phyloP scores from a whole-genome alignment of 345 rosid genomes.

The Syzygium aqueum region DNA sequence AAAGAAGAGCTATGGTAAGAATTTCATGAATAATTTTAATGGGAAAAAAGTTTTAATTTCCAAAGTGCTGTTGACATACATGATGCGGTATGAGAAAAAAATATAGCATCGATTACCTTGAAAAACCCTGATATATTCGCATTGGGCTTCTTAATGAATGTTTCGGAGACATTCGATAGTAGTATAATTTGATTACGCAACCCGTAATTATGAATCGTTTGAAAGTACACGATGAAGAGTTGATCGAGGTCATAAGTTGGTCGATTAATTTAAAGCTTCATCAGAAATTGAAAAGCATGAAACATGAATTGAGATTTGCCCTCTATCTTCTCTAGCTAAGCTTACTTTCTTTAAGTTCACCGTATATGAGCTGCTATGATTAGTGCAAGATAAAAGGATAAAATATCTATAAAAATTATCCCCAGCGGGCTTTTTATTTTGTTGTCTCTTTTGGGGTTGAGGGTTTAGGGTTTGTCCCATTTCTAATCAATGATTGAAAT shows the following conservation, averaged over 20 bases:
- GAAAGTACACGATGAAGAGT: neutral
- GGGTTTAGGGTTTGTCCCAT: neutral
- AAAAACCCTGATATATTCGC: neutral
- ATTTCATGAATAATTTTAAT: neutral
- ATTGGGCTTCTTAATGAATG: neutral
- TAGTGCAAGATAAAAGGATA: neutral
- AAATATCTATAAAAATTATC: neutral
- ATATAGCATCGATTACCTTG: neutral
- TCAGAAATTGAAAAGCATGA: neutral
- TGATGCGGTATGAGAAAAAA: neutral
- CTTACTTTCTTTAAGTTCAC: neutral
- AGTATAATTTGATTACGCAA: neutral
- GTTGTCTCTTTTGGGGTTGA: neutral
- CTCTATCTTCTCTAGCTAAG: neutral
- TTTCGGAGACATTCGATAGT: neutral
- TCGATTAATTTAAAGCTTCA: neutral
- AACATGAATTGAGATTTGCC: neutral
- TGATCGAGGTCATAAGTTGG: neutral
- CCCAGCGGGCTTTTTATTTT: neutral
- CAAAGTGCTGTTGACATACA: neutral
- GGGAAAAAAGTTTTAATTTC: no score
- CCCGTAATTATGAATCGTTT: neutral
- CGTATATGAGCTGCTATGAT: neutral
- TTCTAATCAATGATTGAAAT: neutral
- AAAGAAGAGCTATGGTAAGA: neutral